Evolutionary conservation across 306 rosid genomes (phyloP).

Genomic region (Trifolium repens): DNA sequence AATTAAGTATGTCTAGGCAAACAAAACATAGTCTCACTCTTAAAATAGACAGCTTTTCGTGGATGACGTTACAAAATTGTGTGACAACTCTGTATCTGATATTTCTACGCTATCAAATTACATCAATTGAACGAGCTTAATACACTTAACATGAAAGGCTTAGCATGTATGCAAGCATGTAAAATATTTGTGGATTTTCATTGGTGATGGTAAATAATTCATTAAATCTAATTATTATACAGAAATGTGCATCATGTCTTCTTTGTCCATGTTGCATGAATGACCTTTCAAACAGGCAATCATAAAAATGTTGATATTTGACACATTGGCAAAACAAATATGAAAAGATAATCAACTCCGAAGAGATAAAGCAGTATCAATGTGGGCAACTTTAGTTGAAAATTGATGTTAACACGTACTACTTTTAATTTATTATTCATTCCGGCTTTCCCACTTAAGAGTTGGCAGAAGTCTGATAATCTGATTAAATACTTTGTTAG

Average conservation of each 20-base stretch:
- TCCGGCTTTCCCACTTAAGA: background rate
- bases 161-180: background rate
- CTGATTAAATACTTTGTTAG: background rate
- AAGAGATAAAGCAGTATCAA: constrained; percentile 2
- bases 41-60: background rate
- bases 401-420: background rate
- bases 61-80: background rate
- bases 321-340: background rate
- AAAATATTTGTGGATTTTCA: constrained; percentile 5
- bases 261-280: background rate
- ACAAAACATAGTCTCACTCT: background rate
- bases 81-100: background rate
- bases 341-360: background rate
- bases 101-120: background rate
- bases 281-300: constrained; percentile 9
- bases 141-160: constrained; percentile 10
- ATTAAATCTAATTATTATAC: background rate
- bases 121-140: background rate
- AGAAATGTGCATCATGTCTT: background rate
- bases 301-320: background rate
- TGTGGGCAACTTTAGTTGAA: background rate
- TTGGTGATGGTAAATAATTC: background rate
- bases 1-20: background rate
- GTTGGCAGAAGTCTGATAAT: background rate
- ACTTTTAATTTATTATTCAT: background rate